phyloP scores from a whole-genome alignment of 2,329 filamentous ascomycete species.

The Hypoxylon sp. region DNA sequence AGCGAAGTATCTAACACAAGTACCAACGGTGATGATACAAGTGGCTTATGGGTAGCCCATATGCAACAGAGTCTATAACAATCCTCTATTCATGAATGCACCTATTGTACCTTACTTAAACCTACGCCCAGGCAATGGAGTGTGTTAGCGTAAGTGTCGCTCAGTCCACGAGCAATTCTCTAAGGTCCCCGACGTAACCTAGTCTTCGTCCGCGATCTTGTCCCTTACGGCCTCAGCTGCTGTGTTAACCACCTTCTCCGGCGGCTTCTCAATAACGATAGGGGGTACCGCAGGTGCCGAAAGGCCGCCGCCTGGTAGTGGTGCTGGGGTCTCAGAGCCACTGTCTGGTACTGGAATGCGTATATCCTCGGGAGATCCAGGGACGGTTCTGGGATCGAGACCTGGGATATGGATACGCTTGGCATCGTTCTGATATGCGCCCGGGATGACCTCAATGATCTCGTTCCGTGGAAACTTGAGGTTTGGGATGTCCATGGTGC shows the following conservation, averaged over 20 bases:
- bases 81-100: conserved; percentile 21
- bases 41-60: neutral
- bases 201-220: conserved; percentile 55
- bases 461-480: conserved; percentile 95
- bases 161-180: neutral
- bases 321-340: conserved; percentile 59
- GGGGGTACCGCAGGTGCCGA: conserved; percentile 63
- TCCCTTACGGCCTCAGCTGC: conserved; percentile 53
- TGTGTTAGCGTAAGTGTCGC: neutral
- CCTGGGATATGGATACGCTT: conserved; percentile 89
- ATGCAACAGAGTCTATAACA: conserved; percentile 7
- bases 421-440: conserved; percentile 96
- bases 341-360: conserved; percentile 77
- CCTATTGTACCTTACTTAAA: conserved; percentile 3
- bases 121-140: neutral
- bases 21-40: neutral
- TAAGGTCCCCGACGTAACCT: conserved; percentile 15
- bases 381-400: conserved; percentile 76
- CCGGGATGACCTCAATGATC: conserved; percentile 98
- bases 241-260: conserved; percentile 53
- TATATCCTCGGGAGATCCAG: conserved; percentile 84
- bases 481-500: conserved; percentile 92
- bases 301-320: conserved; percentile 65
- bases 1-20: neutral
- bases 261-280: conserved; percentile 49